Conservation (phyloP, 2,329 filamentous ascomycete species). For the Rasamsonia emersonii region DNA sequence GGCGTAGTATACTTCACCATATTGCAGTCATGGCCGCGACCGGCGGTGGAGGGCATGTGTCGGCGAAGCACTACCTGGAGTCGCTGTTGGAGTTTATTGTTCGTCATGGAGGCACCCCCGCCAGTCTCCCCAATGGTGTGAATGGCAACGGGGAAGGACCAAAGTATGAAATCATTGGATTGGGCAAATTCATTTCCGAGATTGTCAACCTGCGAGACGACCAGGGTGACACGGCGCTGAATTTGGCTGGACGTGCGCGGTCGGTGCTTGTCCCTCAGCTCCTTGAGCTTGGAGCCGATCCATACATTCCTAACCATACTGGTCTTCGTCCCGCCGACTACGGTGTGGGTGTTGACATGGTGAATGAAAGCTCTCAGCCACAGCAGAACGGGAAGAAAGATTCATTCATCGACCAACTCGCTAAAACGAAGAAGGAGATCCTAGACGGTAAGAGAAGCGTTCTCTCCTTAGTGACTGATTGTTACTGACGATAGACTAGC, state of each 20-base stretch:
- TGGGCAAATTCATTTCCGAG: slow-evolving; percentile 91
- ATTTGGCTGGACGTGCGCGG: slow-evolving; percentile 84
- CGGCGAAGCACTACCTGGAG: slow-evolving; percentile 89
- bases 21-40: slow-evolving; percentile 94
- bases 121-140: slow-evolving; percentile 38
- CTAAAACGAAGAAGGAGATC: slow-evolving; percentile 38
- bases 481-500: slow-evolving; percentile 25
- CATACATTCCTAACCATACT: slow-evolving; percentile 82
- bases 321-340: slow-evolving; percentile 89
- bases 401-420: slow-evolving; percentile 35
- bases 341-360: slow-evolving; percentile 67
- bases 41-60: slow-evolving; percentile 77
- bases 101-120: slow-evolving; percentile 63
- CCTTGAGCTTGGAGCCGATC: slow-evolving; percentile 87
- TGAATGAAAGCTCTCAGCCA: slow-evolving; percentile 37
- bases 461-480: too few species aligned
- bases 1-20: slow-evolving; percentile 87
- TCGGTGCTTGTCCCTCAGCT: slow-evolving; percentile 98
- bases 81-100: slow-evolving; percentile 91
- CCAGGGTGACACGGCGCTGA: slow-evolving; percentile 87
- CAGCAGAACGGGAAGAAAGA: slow-evolving; percentile 36
- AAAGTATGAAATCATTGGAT: slow-evolving; percentile 60
- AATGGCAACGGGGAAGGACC: slow-evolving; percentile 17
- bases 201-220: slow-evolving; percentile 95
- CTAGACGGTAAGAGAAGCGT: slow-evolving; percentile 36